Base-by-base conservation (phyloP, 2,329 filamentous ascomycete species). In the Sporothrix humicola region DNA sequence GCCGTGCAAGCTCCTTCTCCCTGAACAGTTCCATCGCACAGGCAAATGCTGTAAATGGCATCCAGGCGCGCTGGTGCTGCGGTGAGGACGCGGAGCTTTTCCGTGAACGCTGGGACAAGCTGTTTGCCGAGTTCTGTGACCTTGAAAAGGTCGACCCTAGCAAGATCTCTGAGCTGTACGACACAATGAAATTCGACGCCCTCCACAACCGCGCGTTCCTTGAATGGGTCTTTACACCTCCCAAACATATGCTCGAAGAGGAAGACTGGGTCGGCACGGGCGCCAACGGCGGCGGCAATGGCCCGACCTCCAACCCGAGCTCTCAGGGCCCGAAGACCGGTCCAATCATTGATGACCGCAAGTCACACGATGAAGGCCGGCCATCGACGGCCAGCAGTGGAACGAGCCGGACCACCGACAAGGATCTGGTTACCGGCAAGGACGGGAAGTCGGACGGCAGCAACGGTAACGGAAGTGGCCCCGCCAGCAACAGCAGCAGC, bases 121-220 rank as follows among this genome's bases (percentile, higher is more conserved):
- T 99, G 1, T 99, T 99, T 82, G 90, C 91, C 66, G 96, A 99
- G 80, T 99, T 99, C 79, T 96, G 93, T 77, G 97, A 99, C 81
- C 92, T 93, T 0, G 96, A 99, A 79, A 99, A 99, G 84, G 94
- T 98, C 20, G 96, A 99, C 81, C 97, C 97, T 20, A 97, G 95
- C 86, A 99, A 99, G 84, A 95, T 99, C 75, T 98, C 94, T 5
- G 96, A 99, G 83, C 88, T 99, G 2, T 99, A 99, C 81, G 96
- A 99, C 81, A 98, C 95, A 23, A 98, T 99, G 96, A 99, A 99
- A 82, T 99, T 98, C 77, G 96, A 99, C 81, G 96, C 96, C 0
- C 86, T 99, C 15, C 97, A 99, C 82, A 99, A 99, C 80, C 91
- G 96, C 2, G 93, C 94, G 76, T 99, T 99, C 79, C 85, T 99